Evolutionary conservation across 2,329 filamentous ascomycete genomes (phyloP), one percentile per base, ranked within the genome.

Genomic region (Hypomyces perniciosus): DNA sequence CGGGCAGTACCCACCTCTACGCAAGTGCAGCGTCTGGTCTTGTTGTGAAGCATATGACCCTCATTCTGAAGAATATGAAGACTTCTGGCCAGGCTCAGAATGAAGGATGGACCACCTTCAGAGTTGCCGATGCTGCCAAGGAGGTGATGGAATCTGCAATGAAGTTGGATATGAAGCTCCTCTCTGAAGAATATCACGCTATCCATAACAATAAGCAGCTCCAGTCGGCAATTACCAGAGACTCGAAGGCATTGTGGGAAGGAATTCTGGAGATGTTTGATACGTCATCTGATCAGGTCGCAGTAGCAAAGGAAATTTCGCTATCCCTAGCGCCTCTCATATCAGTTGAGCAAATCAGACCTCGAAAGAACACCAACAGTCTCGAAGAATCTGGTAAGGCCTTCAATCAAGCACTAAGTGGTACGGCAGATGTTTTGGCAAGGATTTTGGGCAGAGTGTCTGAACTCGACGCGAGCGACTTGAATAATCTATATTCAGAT

Each of bases 401-500:
- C 29, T 97, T 95, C 75, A 97, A 97, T 62, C 70, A 77, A 43
- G 82, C 85, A 27, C 85, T 92, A 5, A 64, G 68, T 44, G 72
- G 68, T 40, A 76, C 78, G 59, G 61, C 78, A 61, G 59, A 76
- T 69, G 68, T 83, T 69, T 80, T 96, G 27, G 84, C 84, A 13
- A 80, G 81, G 53, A 81, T 96, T 43, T 78, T 97, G 38, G 86
- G 90, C 56, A 80, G 86, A 8, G 72, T 99, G 40, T 85, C 85
- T 34, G 86, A 91, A 54, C 91, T 96, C 61, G 78, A 80, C 20
- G 75, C 81, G 1, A 71, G 77, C 4, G 82, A 92, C 52, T 73
- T 97, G 38, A 78, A 83, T 51, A 72, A 78, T 27, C 71, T 97
- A 8, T 89, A 88, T 60, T 75, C 80, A 47, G 82, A 85, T 51